These are phyloP conservation scores for Chlorella variabilis DNA, from an alignment of 163 green algal species.

Conservation along the genomic window DNA sequence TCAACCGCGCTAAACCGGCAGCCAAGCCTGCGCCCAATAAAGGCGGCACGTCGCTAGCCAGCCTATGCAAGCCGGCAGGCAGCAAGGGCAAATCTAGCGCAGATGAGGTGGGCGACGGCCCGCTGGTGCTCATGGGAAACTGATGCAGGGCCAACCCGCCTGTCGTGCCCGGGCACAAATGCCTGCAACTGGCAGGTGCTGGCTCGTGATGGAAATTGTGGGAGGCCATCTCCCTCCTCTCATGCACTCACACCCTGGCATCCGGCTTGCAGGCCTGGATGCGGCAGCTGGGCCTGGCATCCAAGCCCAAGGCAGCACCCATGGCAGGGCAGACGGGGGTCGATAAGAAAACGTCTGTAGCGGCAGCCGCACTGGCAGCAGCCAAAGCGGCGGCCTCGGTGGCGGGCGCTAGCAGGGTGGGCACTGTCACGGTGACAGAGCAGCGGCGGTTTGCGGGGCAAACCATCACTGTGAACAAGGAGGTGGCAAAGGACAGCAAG, in stretches of 20 bases:
- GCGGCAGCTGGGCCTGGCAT: constrained; percentile 56
- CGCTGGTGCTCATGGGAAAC: too few relatives aligned
- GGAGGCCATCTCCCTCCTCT: too few relatives aligned
- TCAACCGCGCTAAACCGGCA: constrained; percentile 39
- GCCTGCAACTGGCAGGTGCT: too few relatives aligned
- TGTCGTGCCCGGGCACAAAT: too few relatives aligned
- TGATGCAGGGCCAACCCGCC: too few relatives aligned
- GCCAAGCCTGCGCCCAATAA: not conserved
- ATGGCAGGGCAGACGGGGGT: constrained; percentile 1
- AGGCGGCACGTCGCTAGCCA: constrained; percentile 50
- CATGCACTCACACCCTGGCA: not conserved
- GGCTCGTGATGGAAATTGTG: too few relatives aligned
- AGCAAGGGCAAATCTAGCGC: constrained; percentile 20
- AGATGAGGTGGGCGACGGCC: not conserved
- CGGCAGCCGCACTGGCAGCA: constrained; percentile 51
- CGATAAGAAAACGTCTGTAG: constrained; percentile 33
- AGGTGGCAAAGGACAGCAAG: constrained; percentile 68
- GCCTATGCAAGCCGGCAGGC: constrained; percentile 49
- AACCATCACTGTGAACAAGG: constrained; percentile 73
- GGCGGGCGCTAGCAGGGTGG: constrained; percentile 22
- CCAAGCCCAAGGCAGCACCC: constrained; percentile 29
- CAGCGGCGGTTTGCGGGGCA: constrained; percentile 84
- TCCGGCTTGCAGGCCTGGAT: constrained; percentile 61
- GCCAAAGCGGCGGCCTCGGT: constrained; percentile 44
- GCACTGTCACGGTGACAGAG: constrained; percentile 71